A percentile compares a stretch with the other conserved stretches of the same genome.
Evolutionary conservation across 345 rosid species (phyloP).

Genomic region (Cardamine resedifolia): DNA sequence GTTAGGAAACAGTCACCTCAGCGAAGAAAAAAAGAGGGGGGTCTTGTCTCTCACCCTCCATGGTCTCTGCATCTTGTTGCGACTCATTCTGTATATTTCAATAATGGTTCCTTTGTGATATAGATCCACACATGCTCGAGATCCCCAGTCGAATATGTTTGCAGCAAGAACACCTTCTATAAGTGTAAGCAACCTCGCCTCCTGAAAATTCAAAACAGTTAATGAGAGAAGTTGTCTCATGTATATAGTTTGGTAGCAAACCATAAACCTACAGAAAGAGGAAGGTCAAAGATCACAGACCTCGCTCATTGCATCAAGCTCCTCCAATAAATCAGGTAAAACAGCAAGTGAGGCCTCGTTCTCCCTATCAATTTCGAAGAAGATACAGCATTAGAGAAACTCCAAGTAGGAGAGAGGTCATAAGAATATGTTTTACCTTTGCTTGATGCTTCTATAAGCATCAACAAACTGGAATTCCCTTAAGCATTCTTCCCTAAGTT

Average conservation of each 20-base stretch:
- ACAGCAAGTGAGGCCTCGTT: conserved; percentile 99
- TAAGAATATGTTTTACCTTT: conserved; percentile 49
- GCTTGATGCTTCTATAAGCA: conserved; percentile 96
- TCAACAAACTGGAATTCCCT: conserved; percentile 96
- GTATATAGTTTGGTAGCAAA: not conserved
- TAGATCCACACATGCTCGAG: conserved; percentile 97
- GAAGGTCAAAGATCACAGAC: conserved; percentile 42
- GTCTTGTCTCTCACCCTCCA: conserved; percentile 68
- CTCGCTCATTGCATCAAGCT: conserved; percentile 89
- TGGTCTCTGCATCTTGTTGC: conserved; percentile 97
- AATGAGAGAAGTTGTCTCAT: conserved; percentile 15
- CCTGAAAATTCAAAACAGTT: conserved; percentile 48
- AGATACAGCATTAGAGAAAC: conserved; percentile 16
- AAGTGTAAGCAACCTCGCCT: conserved; percentile 79
- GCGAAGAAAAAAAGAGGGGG: not conserved
- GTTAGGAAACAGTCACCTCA: not conserved
- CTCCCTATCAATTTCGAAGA: conserved; percentile 58
- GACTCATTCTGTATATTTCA: conserved; percentile 98
- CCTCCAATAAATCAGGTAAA: conserved; percentile 78
- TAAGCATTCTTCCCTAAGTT: conserved; percentile 95
- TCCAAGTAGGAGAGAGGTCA: conserved; percentile 7
- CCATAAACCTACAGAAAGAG: conserved; percentile 1
- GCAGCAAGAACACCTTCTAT: conserved; percentile 99
- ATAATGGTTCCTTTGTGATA: conserved; percentile 98
- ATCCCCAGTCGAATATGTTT: conserved; percentile 99